Percentiles rank a stretch among this genome's conserved stretches.
Evolutionary conservation across 1,284 basidiomycete species (phyloP).

Genomic region (Cryptococcus wingfieldii): DNA sequence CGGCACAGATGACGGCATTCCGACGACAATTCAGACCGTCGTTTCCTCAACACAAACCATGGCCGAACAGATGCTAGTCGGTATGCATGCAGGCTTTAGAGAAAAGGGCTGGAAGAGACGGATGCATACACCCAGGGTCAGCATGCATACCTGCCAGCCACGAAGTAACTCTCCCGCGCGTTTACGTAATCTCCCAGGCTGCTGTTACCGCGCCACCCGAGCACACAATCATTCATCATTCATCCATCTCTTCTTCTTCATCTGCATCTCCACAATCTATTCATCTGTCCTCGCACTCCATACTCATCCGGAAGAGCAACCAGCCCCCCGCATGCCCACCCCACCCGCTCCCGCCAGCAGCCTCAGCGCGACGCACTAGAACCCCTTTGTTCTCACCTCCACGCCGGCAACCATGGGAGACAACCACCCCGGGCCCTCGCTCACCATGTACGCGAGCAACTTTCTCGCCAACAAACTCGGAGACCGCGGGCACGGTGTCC

Average conservation of each 20-base stretch:
- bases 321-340: background rate
- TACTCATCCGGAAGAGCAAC: background rate
- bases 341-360: background rate
- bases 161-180: too few relatives aligned
- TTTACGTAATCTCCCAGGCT: too few relatives aligned
- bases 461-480: conserved; percentile 29
- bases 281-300: background rate
- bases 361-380: background rate
- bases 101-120: too few relatives aligned
- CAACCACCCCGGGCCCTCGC: conserved; percentile 25
- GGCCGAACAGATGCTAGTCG: too few relatives aligned
- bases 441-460: conserved; percentile 41
- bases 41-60: too few relatives aligned
- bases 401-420: conserved; percentile 2
- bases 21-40: too few relatives aligned
- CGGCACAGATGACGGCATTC: too few relatives aligned
- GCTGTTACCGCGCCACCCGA: background rate
- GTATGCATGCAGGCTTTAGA: too few relatives aligned
- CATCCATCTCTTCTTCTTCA: background rate
- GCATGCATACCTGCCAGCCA: too few relatives aligned
- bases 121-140: too few relatives aligned
- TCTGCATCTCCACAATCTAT: background rate
- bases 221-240: background rate
- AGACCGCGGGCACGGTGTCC: conserved; percentile 7
- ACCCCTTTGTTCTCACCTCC: background rate